A percentile compares a stretch with the other conserved stretches of the same genome.
Evolutionary conservation across 2,329 filamentous ascomycete species (phyloP).

Genomic region (Talaromyces sp.): DNA sequence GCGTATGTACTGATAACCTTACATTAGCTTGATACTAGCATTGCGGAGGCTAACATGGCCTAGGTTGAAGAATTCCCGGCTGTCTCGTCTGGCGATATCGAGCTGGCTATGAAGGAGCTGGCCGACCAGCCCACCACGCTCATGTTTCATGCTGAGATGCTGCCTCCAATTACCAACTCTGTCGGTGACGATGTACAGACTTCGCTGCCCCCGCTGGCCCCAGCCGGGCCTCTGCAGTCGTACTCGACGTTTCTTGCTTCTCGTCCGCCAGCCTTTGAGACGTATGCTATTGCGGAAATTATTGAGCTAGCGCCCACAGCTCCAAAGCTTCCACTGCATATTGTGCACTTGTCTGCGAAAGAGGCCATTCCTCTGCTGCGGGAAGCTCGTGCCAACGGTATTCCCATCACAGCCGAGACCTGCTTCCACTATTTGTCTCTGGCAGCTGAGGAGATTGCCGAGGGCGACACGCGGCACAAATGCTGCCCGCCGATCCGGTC

Average conservation of each 20-base stretch:
- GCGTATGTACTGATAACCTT: conserved; percentile 54
- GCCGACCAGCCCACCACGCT: conserved; percentile 79
- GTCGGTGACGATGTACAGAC: conserved; percentile 70
- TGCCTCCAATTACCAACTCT: conserved; percentile 75
- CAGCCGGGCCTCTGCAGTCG: conserved; percentile 64
- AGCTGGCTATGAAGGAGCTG: conserved; percentile 71
- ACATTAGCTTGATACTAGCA: conserved; percentile 12
- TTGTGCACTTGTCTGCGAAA: conserved; percentile 86
- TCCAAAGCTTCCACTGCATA: conserved; percentile 78
- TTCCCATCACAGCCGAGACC: conserved; percentile 88
- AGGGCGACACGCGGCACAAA: conserved; percentile 88
- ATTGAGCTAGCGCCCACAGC: conserved; percentile 73
- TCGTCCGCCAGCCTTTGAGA: conserved; percentile 83
- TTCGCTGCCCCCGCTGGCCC: conserved; percentile 63
- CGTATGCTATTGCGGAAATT: conserved; percentile 82
- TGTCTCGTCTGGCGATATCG: conserved; percentile 72
- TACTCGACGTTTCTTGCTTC: conserved; percentile 92
- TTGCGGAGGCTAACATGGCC: not conserved
- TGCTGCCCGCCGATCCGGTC: conserved; percentile 89
- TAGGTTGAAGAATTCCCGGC: conserved; percentile 94
- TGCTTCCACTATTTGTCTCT: conserved; percentile 93
- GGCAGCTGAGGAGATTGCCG: conserved; percentile 71
- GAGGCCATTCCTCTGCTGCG: conserved; percentile 78
- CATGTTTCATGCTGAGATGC: conserved; percentile 99
- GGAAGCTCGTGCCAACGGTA: conserved; percentile 62